A percentile compares a stretch with the other conserved stretches of the same genome.
Evolutionary conservation across 495 filamentous ascomycete genomes (phyloP).

Genomic region (Aspergillus kassunensis): DNA sequence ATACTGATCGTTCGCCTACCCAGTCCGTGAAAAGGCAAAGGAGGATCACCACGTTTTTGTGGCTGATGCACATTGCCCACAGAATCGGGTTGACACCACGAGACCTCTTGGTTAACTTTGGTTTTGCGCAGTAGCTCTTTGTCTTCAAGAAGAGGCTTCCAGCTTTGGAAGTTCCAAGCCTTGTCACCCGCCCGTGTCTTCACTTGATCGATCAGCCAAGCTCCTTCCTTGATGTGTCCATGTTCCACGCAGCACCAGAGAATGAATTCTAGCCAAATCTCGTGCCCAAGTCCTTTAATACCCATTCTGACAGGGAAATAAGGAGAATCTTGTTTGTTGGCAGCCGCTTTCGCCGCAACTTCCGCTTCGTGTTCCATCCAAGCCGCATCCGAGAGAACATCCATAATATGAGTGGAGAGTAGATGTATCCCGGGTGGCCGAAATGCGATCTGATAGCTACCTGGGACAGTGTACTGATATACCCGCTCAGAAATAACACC

Average conservation of each 20-base stretch:
- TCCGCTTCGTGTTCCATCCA: conserved; percentile 51
- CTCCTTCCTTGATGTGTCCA: conserved; percentile 52
- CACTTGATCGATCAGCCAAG: conserved; percentile 45
- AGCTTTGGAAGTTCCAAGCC: conserved; percentile 39
- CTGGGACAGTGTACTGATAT: conserved; percentile 43
- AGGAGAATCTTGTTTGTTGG: conserved; percentile 48
- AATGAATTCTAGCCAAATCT: conserved; percentile 64
- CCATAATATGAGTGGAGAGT: conserved; percentile 56
- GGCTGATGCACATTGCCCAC: conserved; percentile 5
- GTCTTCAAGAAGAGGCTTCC: conserved; percentile 30
- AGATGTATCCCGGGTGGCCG: conserved; percentile 57
- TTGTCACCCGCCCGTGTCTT: conserved; percentile 23
- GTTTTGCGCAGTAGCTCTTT: conserved; percentile 28
- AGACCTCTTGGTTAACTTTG: conserved; percentile 32
- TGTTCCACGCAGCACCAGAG: conserved; percentile 66
- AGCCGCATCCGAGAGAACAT: conserved; percentile 57
- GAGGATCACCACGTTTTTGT: conserved; percentile 19
- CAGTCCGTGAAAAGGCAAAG: conserved; percentile 38
- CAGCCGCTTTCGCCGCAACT: conserved; percentile 39
- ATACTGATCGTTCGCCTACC: conserved; percentile 51
- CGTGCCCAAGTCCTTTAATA: conserved; percentile 51
- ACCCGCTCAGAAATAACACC: conserved; percentile 55
- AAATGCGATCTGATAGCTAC: conserved; percentile 33
- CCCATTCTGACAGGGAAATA: conserved; percentile 47
- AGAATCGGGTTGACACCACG: conserved; percentile 32